Base-by-base conservation (phyloP, 306 rosid genomes). In the Pyrus betulifolia region DNA sequence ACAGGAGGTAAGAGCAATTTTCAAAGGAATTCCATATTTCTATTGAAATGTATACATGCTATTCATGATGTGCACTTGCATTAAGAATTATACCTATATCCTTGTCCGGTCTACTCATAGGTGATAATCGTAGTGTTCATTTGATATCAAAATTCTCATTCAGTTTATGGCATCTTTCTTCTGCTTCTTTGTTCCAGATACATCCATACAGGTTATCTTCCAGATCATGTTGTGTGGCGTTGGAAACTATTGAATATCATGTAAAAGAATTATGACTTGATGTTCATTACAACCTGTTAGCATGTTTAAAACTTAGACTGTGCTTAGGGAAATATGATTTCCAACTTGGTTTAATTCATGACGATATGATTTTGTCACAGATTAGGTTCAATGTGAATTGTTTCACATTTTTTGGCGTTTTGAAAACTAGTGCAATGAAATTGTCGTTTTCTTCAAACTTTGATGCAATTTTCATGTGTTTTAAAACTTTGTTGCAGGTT, bases 401-500 rank as follows among this genome's bases (percentile, higher is more conserved):
- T 13, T 46, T 46, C 54, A 46, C 54, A 46, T 46, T 46, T 46
- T 46, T 4, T 1, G 19, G 54, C 7, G 4, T 46, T 17, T 1
- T 0, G 54, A 46, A 45, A 65, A 35, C 70, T 65, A 2, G 17
- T 65, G 11, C 15, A 3, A 52, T 49, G 49, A 59, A 44, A 7
- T 77, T 8, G 22, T 27, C 27, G n/a, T 76, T 76, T 76, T 54
- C 44, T 68, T 69, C 19, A 4, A 51, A 27, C 60, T 14, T 30
- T 55, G 44, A 18, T 54, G 55, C 63, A 35, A 21, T 25, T 22
- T 45, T 18, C 7, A 23, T 38, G 25, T 38, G 30, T 59, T 14
- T 57, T 22, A 21, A 19, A 12, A 21, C 77, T 38, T 74, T 69
- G 33, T 54, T 89, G 84, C 96, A 95, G 97, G 90, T 87, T 83